Percentiles rank a stretch among this genome's conserved stretches.
Conservation (phyloP, 2,329 filamentous ascomycete genomes). For the Penicillium sp. region DNA sequence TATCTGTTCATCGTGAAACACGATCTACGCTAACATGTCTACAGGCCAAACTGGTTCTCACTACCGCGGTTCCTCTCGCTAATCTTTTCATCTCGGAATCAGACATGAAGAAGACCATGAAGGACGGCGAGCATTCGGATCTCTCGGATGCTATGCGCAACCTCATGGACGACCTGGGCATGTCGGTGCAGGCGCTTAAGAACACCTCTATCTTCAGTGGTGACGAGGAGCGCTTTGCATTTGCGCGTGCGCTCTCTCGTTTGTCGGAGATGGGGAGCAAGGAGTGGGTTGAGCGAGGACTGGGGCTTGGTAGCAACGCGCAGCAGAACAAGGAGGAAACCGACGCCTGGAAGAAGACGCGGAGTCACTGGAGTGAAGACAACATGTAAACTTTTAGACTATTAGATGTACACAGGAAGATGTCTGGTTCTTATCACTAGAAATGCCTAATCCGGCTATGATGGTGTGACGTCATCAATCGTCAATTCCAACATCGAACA, state of each 20-base stretch:
- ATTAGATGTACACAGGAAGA: not conserved
- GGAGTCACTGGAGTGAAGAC: conserved; percentile 55
- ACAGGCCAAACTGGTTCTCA: conserved; percentile 92
- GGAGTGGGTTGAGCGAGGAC: conserved; percentile 87
- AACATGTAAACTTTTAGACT: conserved; percentile 34
- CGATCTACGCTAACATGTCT: not conserved
- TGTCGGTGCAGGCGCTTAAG: conserved; percentile 83
- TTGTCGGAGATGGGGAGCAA: conserved; percentile 90
- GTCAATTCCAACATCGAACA: too few species aligned
- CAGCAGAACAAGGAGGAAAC: conserved; percentile 48
- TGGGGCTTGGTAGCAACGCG: conserved; percentile 52
- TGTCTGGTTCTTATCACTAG: too few species aligned
- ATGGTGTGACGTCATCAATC: not conserved
- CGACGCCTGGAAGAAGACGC: conserved; percentile 51
- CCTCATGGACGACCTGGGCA: conserved; percentile 84
- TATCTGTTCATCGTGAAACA: not conserved
- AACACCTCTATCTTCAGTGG: conserved; percentile 85
- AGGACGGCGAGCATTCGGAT: conserved; percentile 50
- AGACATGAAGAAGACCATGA: conserved; percentile 65
- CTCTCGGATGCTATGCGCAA: conserved; percentile 72
- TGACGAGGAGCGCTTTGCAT: conserved; percentile 95
- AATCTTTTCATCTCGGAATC: conserved; percentile 80
- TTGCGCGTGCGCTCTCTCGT: conserved; percentile 82
- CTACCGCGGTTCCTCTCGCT: conserved; percentile 78
- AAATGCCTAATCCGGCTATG: too few species aligned